Percentiles rank a stretch among this genome's conserved stretches.
Evolutionary conservation across 805 yeast genomes (phyloP).

Genomic region (Groenewaldozyma tartarivorans): DNA sequence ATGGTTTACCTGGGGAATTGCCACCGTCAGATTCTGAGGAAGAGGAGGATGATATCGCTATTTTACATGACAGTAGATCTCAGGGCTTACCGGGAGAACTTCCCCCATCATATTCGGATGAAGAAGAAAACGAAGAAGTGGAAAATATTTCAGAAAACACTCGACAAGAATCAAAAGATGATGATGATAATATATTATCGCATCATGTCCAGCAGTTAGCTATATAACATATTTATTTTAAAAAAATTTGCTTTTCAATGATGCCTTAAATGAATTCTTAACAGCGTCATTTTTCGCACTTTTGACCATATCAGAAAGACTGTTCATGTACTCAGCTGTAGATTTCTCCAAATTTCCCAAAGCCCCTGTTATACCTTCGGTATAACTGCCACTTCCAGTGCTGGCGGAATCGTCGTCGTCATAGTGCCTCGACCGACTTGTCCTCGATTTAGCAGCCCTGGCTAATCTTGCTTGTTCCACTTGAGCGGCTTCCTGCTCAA

Average conservation of each 20-base stretch:
- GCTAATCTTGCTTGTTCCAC: constrained; percentile 17
- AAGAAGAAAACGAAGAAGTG: constrained; percentile 18
- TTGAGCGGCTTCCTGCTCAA: constrained; percentile 21
- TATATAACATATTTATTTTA: background rate
- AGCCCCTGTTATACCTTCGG: constrained; percentile 33
- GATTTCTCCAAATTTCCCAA: constrained; percentile 37
- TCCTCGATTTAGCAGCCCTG: background rate
- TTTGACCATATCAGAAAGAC: constrained; percentile 28
- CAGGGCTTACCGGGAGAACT: background rate
- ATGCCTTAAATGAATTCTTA: constrained; percentile 16
- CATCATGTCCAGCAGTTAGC: background rate
- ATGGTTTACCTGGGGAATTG: constrained; percentile 27
- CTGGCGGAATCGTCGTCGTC: background rate
- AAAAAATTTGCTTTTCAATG: constrained; percentile 17
- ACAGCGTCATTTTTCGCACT: constrained; percentile 17
- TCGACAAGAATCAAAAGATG: constrained; percentile 20
- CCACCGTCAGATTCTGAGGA: constrained; percentile 21
- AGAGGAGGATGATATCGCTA: constrained; percentile 6
- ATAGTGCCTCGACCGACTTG: background rate
- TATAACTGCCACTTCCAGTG: constrained; percentile 20
- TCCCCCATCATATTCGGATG: background rate
- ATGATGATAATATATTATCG: background rate
- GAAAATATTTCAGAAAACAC: constrained; percentile 20
- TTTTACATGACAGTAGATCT: constrained; percentile 8
- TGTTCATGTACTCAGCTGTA: constrained; percentile 35